Percentiles rank a stretch among this genome's conserved stretches.
phyloP scores from a whole-genome alignment of 345 rosid genomes.

The Lepidium sativum region DNA sequence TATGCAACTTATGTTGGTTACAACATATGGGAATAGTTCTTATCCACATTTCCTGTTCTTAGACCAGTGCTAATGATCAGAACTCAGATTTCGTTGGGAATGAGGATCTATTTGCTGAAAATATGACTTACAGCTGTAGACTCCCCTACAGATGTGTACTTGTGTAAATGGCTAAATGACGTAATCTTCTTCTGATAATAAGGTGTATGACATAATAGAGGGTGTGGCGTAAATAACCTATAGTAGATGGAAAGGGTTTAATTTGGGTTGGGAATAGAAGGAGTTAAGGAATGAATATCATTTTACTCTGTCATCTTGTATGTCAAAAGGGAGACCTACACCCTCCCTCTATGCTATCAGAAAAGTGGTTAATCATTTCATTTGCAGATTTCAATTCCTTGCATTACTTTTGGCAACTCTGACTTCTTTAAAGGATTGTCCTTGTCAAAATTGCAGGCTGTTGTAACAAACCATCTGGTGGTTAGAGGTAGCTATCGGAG shows the following conservation, averaged over 20 bases:
- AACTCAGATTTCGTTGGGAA: background rate
- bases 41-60: background rate
- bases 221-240: background rate
- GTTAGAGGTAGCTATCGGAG: slow-evolving; percentile 96
- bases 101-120: background rate
- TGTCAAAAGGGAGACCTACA: slow-evolving; percentile 7
- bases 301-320: background rate
- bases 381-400: background rate
- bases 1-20: slow-evolving; percentile 1
- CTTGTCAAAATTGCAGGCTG: slow-evolving; percentile 56
- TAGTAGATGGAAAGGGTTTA: slow-evolving; percentile 11
- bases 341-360: background rate
- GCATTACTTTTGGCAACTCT: background rate
- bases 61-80: background rate
- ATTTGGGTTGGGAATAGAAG: background rate
- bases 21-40: slow-evolving; percentile 7
- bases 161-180: background rate
- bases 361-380: background rate
- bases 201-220: background rate
- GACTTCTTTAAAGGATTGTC: background rate
- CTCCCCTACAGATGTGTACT: background rate
- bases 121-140: background rate
- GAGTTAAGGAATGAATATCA: background rate
- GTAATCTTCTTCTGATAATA: background rate
- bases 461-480: slow-evolving; percentile 93